Evolutionary conservation across 768 basidiomycete species (phyloP), one percentile per base, ranked within the genome.

Genomic region (Leccinum truebloodii): DNA sequence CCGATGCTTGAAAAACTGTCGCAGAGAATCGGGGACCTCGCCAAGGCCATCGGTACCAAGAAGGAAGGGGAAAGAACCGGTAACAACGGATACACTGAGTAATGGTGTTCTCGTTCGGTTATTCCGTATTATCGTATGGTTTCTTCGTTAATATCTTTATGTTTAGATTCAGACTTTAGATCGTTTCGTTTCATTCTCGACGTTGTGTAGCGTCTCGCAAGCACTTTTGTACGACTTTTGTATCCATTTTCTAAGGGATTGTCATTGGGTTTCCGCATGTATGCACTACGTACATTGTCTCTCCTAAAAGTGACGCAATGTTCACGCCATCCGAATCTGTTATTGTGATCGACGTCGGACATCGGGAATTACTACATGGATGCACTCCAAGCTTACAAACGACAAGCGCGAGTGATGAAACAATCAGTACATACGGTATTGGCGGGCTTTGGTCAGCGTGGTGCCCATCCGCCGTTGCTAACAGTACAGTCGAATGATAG

Each of bases 1-100:
- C n/a, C n/a, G n/a, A n/a, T n/a, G n/a, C n/a, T n/a, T n/a, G n/a
- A 87, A 37, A 76, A 74, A 14, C 66, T 84, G 26, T 74, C 75
- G 59, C 79, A 79, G 59, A 73, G 76, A 16, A 71, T 83, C 18
- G 44, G 65, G 8, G 74, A 74, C 5, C 58, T 73, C 28, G 67
- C 64, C 65, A 67, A 56, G 10, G 58, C 51, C 10, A 72, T 75
- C 13, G 61, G 70, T 10, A 53, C 64, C 32, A 75, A 67, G 70
- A 72, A 67, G 28, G 74, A 75, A 37, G 73, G 69, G 28, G 63
- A n/a, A 10, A 52, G 52, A 9, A 24, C 26, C 4, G 30, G 62
- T 26, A 65, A 62, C 41, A 61, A 63, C 7, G 59, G 58, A 41
- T 53, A 56, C 30, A 62, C 60, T 12, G 22, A 69, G 63, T 67